These are phyloP conservation scores for Colletotrichum sp. DNA, from an alignment of 2,329 filamentous ascomycete genomes.

Conservation along the genomic window DNA sequence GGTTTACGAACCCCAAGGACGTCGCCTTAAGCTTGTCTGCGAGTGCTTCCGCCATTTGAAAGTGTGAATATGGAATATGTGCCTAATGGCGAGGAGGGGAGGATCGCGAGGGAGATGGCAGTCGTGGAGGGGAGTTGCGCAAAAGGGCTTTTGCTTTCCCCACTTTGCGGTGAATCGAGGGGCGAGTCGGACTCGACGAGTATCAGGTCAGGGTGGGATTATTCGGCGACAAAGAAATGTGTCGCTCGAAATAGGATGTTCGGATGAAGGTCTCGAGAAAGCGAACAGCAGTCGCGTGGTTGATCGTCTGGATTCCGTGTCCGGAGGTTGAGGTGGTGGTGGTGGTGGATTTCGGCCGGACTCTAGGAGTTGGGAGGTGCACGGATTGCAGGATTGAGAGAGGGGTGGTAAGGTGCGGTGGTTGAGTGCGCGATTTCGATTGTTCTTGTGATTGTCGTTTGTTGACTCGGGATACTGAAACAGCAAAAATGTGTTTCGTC, in stretches of 20 bases:
- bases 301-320: constrained; percentile 6
- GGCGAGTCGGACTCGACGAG: constrained; percentile 8
- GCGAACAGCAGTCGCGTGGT: not conserved
- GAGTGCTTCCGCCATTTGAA: constrained; percentile 48
- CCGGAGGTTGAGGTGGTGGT: not conserved
- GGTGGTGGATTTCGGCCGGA: not conserved
- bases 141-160: constrained; percentile 19
- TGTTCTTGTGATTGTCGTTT: not conserved
- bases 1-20: constrained; percentile 41
- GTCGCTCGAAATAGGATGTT: not conserved
- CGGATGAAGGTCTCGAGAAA: not conserved
- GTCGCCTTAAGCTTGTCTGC: constrained; percentile 48
- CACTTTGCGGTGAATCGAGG: constrained; percentile 18
- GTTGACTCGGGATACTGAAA: constrained; percentile 16
- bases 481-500: constrained; percentile 19
- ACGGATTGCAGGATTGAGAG: not conserved
- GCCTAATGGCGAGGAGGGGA: constrained; percentile 1
- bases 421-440: constrained; percentile 1
- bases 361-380: constrained; percentile 1
- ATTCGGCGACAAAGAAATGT: not conserved
- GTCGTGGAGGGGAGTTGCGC: constrained; percentile 7
- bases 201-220: not conserved
- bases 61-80: not conserved
- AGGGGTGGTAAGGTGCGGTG: not conserved
- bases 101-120: not conserved